Conservation (phyloP, 768 basidiomycete species). For the Suillus paluster region DNA sequence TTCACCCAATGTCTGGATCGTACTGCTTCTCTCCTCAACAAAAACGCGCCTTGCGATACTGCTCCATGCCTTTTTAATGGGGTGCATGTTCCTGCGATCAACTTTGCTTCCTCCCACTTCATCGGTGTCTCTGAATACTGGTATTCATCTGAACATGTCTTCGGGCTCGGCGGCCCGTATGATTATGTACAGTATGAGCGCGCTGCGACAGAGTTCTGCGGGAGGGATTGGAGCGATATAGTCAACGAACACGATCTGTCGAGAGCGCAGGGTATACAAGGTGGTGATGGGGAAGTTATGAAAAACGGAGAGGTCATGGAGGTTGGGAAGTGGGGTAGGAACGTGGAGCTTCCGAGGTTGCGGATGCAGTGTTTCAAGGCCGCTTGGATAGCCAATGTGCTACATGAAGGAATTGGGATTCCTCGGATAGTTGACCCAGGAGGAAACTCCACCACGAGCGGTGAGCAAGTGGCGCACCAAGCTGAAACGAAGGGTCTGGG, state of each 20-base stretch:
- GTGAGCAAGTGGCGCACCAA: slow-evolving; percentile 72
- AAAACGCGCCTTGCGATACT: slow-evolving; percentile 79
- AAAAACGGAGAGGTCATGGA: slow-evolving; percentile 63
- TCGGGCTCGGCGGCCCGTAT: slow-evolving; percentile 93
- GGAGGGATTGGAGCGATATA: slow-evolving; percentile 77
- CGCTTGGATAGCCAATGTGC: slow-evolving; percentile 94
- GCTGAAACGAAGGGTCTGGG: slow-evolving; percentile 86
- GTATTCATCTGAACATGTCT: slow-evolving; percentile 98
- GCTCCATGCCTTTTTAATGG: slow-evolving; percentile 93
- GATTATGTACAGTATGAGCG: slow-evolving; percentile 96
- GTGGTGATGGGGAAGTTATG: slow-evolving; percentile 69
- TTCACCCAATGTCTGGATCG: slow-evolving; percentile 81
- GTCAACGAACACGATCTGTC: slow-evolving; percentile 64
- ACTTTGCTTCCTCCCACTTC: slow-evolving; percentile 91
- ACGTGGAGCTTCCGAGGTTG: slow-evolving; percentile 82
- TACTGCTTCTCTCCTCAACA: slow-evolving; percentile 83
- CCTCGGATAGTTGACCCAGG: slow-evolving; percentile 88
- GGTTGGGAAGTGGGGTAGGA: slow-evolving; percentile 68
- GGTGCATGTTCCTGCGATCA: slow-evolving; percentile 90
- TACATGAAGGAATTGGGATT: slow-evolving; percentile 95
- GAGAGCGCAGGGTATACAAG: slow-evolving; percentile 50
- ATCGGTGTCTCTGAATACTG: slow-evolving; percentile 99
- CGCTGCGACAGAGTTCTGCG: slow-evolving; percentile 87
- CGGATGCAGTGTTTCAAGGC: slow-evolving; percentile 99
- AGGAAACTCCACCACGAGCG: slow-evolving; percentile 73